Percentiles rank a stretch among this genome's conserved stretches.
Conservation (phyloP, 306 rosid species). For the Adenanthera pavonina region DNA sequence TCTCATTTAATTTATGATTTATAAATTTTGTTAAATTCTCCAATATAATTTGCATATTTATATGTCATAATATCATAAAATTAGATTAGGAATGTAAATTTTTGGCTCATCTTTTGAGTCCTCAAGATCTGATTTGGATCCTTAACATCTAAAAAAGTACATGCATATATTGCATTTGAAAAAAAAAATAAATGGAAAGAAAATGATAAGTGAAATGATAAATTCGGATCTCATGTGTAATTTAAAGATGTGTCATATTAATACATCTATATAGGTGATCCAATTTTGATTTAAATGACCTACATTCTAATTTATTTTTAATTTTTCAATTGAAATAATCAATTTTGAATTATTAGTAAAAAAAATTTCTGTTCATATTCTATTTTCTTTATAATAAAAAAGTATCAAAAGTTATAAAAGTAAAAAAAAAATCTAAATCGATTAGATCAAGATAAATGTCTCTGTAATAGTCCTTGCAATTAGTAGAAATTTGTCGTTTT, state of each 20-base stretch:
- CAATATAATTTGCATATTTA: not conserved
- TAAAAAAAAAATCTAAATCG: not conserved
- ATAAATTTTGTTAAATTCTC: not conserved
- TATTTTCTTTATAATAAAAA: not conserved
- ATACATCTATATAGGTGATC: not conserved
- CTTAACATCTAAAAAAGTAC: too few species aligned
- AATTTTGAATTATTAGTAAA: too few species aligned
- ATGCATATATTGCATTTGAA: too few species aligned
- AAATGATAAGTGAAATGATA: too few species aligned
- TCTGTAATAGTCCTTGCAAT: not conserved
- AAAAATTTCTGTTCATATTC: too few species aligned
- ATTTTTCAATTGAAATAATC: too few species aligned
- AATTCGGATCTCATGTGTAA: too few species aligned
- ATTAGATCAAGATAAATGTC: not conserved
- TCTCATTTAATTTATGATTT: not conserved
- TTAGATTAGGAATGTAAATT: not conserved
- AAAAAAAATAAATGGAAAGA: too few species aligned
- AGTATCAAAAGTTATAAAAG: not conserved
- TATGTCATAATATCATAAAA: not conserved
- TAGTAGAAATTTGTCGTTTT: not conserved
- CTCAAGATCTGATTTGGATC: too few species aligned
- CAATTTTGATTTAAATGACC: not conserved
- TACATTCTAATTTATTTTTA: not conserved
- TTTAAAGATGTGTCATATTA: not conserved
- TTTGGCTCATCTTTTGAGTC: not conserved